phyloP scores from a whole-genome alignment of 352 stramenopile species.

The Ochromonadaceae sp. region DNA sequence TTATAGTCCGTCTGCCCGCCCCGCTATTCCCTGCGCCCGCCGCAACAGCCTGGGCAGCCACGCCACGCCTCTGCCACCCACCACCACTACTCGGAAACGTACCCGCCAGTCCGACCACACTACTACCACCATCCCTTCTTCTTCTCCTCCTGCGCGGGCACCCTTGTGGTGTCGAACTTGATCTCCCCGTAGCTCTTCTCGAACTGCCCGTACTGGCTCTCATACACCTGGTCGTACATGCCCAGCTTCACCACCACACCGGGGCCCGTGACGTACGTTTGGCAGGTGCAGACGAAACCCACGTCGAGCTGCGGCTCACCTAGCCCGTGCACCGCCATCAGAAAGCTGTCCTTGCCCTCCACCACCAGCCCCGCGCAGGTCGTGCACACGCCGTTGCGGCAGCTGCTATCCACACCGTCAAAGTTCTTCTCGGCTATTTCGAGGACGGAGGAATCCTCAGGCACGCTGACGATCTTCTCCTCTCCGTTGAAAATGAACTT shows the following conservation, averaged over 20 bases:
- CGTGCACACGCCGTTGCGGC: constrained; percentile 35
- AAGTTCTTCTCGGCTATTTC: constrained; percentile 32
- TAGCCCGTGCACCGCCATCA: constrained; percentile 28
- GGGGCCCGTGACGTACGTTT: constrained; percentile 29
- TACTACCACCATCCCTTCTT: too few species aligned
- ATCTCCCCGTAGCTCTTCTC: constrained; percentile 21
- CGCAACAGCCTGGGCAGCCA: too few species aligned
- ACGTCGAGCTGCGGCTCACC: constrained; percentile 23
- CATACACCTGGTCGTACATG: constrained; percentile 34
- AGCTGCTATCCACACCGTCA: constrained; percentile 29
- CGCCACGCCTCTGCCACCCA: too few species aligned
- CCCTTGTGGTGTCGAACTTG: too few species aligned
- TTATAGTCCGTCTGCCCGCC: too few species aligned
- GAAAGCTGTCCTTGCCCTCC: constrained; percentile 17
- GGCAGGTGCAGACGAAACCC: constrained; percentile 31
- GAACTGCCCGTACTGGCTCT: constrained; percentile 33
- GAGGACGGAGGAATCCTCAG: constrained; percentile 30
- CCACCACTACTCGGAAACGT: too few species aligned
- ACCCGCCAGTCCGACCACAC: too few species aligned
- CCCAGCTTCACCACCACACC: constrained; percentile 33
- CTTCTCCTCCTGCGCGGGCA: too few species aligned
- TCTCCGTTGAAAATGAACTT: constrained; percentile 25
- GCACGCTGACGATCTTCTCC: constrained; percentile 32
- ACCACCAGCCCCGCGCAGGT: constrained; percentile 24
- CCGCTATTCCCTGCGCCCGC: too few species aligned